Conservation (phyloP, 441 rosid genomes). For the Populus hybrid region DNA sequence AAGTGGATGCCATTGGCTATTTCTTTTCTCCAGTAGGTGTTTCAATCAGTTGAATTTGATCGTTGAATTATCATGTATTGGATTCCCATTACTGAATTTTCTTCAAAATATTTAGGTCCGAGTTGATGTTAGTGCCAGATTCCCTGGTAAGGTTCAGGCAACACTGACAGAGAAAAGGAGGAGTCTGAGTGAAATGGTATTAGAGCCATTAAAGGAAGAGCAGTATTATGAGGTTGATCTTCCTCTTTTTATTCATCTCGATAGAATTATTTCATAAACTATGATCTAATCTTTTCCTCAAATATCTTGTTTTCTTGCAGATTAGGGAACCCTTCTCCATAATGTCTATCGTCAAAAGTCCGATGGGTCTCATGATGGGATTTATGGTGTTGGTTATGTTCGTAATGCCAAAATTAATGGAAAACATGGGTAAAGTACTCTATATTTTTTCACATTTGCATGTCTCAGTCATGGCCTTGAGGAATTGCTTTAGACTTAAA, state of each 20-base stretch:
- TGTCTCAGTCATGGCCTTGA: slow-evolving; percentile 8
- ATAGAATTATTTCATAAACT: background rate
- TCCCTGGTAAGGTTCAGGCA: slow-evolving; percentile 93
- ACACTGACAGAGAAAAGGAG: slow-evolving; percentile 92
- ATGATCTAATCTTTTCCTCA: slow-evolving; percentile 10
- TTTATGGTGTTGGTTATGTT: slow-evolving; percentile 90
- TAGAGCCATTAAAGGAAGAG: slow-evolving; percentile 80
- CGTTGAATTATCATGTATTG: background rate
- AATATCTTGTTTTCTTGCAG: slow-evolving; percentile 41
- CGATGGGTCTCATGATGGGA: slow-evolving; percentile 98
- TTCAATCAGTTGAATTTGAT: background rate
- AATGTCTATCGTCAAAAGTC: slow-evolving; percentile 87
- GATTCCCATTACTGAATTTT: slow-evolving; percentile 10
- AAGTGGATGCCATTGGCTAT: slow-evolving; percentile 82
- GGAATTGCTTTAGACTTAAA: slow-evolving; percentile 1
- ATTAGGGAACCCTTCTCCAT: slow-evolving; percentile 85
- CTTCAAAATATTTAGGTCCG: slow-evolving; percentile 56
- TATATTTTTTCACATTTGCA: slow-evolving; percentile 3
- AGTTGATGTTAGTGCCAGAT: slow-evolving; percentile 96
- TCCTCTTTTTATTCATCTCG: slow-evolving; percentile 8
- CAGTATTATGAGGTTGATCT: slow-evolving; percentile 81
- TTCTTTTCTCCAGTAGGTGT: slow-evolving; percentile 90
- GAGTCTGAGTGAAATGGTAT: slow-evolving; percentile 76
- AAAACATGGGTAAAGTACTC: slow-evolving; percentile 76
- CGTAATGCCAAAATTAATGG: slow-evolving; percentile 94